Percentiles rank a stretch among this genome's conserved stretches.
Conservation (phyloP, 164 flowering plant genomes). For the Aristolochia fimbriata region DNA sequence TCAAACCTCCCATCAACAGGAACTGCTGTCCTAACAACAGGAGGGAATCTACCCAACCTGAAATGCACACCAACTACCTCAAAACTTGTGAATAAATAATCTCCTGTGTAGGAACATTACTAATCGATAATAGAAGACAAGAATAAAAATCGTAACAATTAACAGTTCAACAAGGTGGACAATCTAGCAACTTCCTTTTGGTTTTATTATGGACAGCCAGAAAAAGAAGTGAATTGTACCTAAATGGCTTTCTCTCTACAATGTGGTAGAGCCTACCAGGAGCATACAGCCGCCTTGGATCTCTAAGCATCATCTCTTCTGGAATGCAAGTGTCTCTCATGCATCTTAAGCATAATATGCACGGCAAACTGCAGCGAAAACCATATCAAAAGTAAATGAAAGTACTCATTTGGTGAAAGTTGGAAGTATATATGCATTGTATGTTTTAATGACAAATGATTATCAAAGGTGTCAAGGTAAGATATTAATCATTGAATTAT, state of each 20-base stretch:
- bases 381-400: not conserved
- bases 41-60: constrained; percentile 55
- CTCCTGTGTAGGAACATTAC: no score
- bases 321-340: constrained; percentile 83
- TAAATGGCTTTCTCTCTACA: constrained; percentile 86
- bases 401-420: not conserved
- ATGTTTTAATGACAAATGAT: no score
- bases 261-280: constrained; percentile 98
- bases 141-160: no score
- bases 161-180: no score
- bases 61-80: not conserved
- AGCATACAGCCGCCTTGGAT: constrained; percentile 94
- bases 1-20: constrained; percentile 79
- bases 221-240: constrained; percentile 20
- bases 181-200: no score
- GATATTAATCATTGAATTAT: no score
- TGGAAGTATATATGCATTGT: no score
- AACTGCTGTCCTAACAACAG: constrained; percentile 64
- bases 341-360: constrained; percentile 81
- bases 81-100: no score
- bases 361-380: constrained; percentile 69
- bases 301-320: constrained; percentile 74
- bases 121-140: no score
- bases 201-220: not conserved
- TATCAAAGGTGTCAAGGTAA: no score